Evolutionary conservation across 2,329 filamentous ascomycete genomes (phyloP).

Genomic region (Hypoxylon sp.): DNA sequence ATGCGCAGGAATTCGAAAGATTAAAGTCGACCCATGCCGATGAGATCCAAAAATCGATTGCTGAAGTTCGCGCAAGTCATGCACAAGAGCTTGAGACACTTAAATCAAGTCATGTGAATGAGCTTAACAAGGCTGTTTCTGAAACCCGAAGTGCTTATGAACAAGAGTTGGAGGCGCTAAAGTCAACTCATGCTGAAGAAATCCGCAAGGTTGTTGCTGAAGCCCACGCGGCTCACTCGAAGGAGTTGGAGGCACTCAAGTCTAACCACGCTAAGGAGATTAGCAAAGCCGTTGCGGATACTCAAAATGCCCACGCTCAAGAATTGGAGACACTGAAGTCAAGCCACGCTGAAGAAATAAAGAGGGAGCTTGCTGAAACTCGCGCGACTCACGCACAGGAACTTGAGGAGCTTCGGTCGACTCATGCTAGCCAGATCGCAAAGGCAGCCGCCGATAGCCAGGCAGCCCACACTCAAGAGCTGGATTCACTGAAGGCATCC

Average conservation of each 20-base stretch:
- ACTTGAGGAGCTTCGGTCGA: slow-evolving; percentile 31
- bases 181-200: slow-evolving; percentile 40
- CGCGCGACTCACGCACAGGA: slow-evolving; percentile 30
- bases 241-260: slow-evolving; percentile 42
- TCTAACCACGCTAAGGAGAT: slow-evolving; percentile 35
- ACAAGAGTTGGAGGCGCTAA: slow-evolving; percentile 47
- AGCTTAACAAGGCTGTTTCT: slow-evolving; percentile 40
- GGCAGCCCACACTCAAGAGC: slow-evolving; percentile 31
- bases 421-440: slow-evolving; percentile 16
- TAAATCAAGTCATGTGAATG: slow-evolving; percentile 48
- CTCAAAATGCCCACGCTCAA: slow-evolving; percentile 25
- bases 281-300: slow-evolving; percentile 21
- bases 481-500: slow-evolving; percentile 35
- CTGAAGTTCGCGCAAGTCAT: slow-evolving; percentile 27
- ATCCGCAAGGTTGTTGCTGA: slow-evolving; percentile 30
- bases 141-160: slow-evolving; percentile 44
- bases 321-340: slow-evolving; percentile 39
- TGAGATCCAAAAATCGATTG: slow-evolving; percentile 24
- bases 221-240: slow-evolving; percentile 29
- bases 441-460: slow-evolving; percentile 35
- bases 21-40: slow-evolving; percentile 42
- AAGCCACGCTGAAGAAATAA: slow-evolving; percentile 37
- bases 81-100: slow-evolving; percentile 29
- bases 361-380: slow-evolving; percentile 20
- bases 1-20: slow-evolving; percentile 45